Evolutionary conservation across 2,329 filamentous ascomycete species (phyloP).

Genomic region (Aspergillus sp.): DNA sequence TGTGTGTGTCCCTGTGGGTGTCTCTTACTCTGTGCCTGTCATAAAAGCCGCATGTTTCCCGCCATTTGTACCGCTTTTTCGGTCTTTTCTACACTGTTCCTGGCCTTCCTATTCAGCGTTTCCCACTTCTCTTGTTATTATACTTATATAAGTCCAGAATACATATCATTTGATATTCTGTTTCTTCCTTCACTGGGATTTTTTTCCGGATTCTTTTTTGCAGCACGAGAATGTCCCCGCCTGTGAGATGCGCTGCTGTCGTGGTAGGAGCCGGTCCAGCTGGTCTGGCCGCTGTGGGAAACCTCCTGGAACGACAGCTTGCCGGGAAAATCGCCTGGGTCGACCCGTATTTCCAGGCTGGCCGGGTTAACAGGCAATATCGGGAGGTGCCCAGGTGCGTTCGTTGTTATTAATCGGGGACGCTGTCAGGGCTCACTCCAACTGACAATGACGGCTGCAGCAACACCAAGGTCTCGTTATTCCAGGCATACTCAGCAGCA

Average conservation of each 20-base stretch:
- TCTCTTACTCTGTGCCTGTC: background rate
- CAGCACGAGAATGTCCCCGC: slow-evolving; percentile 13
- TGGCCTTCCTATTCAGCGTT: background rate
- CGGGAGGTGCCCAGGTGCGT: slow-evolving; percentile 51
- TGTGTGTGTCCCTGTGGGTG: background rate
- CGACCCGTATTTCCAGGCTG: slow-evolving; percentile 49
- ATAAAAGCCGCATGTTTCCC: background rate
- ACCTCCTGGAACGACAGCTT: slow-evolving; percentile 48
- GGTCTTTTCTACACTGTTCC: background rate
- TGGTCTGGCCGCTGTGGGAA: slow-evolving; percentile 54
- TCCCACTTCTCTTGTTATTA: no score
- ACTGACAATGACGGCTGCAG: slow-evolving; percentile 17
- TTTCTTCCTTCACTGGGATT: background rate
- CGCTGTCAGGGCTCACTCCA: background rate
- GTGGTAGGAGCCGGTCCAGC: slow-evolving; percentile 53
- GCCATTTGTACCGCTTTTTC: background rate
- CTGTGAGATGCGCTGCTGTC: slow-evolving; percentile 42
- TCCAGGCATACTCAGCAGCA: slow-evolving; percentile 50
- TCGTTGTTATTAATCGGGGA: no score
- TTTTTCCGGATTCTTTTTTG: background rate
- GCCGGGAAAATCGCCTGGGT: slow-evolving; percentile 50
- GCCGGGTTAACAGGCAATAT: slow-evolving; percentile 47
- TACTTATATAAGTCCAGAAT: no score
- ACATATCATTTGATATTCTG: no score
- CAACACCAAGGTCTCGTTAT: slow-evolving; percentile 55